These are phyloP conservation scores for Poa annua DNA, from an alignment of 176 grass and related monocot species.

Conservation along the genomic window DNA sequence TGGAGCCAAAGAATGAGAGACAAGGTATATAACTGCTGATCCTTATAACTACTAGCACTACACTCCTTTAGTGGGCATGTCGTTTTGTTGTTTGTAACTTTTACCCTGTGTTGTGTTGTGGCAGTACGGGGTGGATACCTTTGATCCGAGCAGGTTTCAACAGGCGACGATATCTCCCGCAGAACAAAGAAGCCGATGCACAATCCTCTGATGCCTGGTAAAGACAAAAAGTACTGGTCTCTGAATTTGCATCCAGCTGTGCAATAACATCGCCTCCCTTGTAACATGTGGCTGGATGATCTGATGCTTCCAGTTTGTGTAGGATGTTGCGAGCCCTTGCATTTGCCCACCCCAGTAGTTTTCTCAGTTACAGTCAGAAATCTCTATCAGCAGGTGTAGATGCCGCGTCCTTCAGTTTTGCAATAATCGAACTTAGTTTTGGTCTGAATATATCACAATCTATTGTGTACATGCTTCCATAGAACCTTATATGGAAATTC, in stretches of 20 bases:
- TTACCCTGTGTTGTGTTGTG: conserved; percentile 34
- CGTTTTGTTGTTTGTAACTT: background rate
- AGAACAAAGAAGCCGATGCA: conserved; percentile 57
- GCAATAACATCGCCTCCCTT: background rate
- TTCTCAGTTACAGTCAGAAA: conserved; percentile 1
- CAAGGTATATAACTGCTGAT: conserved; percentile 49
- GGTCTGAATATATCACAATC: conserved; percentile 2
- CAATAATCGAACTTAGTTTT: conserved; percentile 42
- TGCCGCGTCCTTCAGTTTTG: conserved; percentile 20
- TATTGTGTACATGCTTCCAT: conserved; percentile 16
- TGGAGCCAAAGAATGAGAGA: conserved; percentile 97
- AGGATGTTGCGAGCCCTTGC: background rate
- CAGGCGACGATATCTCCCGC: conserved; percentile 52
- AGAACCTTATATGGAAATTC: conserved; percentile 18
- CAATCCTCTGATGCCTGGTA: conserved; percentile 57
- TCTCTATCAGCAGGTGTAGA: background rate
- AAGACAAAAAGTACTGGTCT: conserved; percentile 8
- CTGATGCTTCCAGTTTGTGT: conserved; percentile 10
- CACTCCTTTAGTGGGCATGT: background rate
- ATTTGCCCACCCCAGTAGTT: background rate
- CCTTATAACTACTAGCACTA: background rate
- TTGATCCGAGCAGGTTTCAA: conserved; percentile 63
- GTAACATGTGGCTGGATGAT: conserved; percentile 1
- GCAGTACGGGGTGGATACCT: conserved; percentile 82
- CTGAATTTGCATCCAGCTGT: conserved; percentile 13